These are phyloP conservation scores for Hericium rajendrae DNA, from an alignment of 768 basidiomycete genomes.

Conservation along the genomic window DNA sequence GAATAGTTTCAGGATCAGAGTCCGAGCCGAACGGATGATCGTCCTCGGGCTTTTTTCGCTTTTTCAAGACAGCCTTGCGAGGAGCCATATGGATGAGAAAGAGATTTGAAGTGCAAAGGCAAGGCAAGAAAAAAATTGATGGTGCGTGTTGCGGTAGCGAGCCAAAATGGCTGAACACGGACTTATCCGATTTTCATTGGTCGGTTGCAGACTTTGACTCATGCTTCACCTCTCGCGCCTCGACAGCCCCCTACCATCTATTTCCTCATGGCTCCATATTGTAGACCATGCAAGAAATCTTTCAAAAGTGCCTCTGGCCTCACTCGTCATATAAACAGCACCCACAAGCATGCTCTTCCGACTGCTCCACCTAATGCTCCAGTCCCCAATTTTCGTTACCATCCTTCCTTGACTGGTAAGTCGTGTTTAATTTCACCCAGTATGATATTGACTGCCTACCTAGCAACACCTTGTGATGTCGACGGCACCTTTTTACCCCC, in stretches of 20 bases:
- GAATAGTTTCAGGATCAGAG: too few relatives aligned
- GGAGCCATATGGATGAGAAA: too few relatives aligned
- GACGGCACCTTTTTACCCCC: neutral
- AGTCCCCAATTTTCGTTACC: neutral
- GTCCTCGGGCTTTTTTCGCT: too few relatives aligned
- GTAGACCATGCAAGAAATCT: neutral
- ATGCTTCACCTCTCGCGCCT: neutral
- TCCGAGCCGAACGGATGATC: too few relatives aligned
- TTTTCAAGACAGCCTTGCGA: too few relatives aligned
- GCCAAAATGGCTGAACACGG: neutral
- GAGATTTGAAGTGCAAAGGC: too few relatives aligned
- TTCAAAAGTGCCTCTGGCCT: neutral
- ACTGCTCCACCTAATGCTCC: neutral
- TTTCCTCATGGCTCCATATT: neutral
- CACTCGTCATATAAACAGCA: neutral
- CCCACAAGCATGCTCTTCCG: neutral
- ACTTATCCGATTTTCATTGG: neutral
- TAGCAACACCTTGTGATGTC: neutral
- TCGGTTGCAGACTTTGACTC: neutral
- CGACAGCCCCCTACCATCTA: too few relatives aligned
- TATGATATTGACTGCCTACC: neutral
- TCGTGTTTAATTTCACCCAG: too few relatives aligned
- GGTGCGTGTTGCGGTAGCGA: neutral
- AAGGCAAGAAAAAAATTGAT: too few relatives aligned
- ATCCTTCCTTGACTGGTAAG: neutral